phyloP scores from a whole-genome alignment of 306 rosid species.

The Astragalus glycyphyllos region DNA sequence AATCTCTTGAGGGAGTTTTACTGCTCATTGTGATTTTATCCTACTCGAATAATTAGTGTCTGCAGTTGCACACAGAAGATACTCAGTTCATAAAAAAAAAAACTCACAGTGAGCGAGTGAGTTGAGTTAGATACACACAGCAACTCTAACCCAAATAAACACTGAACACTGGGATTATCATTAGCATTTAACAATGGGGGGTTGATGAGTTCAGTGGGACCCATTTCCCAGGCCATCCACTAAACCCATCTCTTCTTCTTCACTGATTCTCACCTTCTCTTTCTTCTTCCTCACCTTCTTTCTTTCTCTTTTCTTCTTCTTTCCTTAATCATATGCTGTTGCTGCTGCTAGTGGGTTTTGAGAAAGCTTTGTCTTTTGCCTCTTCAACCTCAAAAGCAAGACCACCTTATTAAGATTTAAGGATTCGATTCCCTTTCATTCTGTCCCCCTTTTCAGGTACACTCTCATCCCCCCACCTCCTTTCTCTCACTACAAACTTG shows the following conservation, averaged over 20 bases:
- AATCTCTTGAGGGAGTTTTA: too few relatives aligned
- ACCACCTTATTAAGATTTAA: constrained; percentile 55
- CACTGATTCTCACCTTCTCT: constrained; percentile 43
- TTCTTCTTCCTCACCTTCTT: constrained; percentile 21
- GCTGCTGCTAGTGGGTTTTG: constrained; percentile 42
- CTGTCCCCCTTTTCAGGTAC: constrained; percentile 64
- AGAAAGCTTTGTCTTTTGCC: constrained; percentile 54
- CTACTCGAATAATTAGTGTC: too few relatives aligned
- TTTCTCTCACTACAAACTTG: constrained; percentile 51
- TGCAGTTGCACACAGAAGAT: too few relatives aligned
- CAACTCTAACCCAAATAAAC: too few relatives aligned
- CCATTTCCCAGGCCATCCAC: too few relatives aligned
- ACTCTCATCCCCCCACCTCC: constrained; percentile 40
- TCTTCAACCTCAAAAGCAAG: constrained; percentile 52
- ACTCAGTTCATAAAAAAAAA: too few relatives aligned
- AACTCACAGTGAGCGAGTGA: too few relatives aligned
- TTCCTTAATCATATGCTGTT: constrained; percentile 41
- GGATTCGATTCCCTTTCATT: constrained; percentile 63
- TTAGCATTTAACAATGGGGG: too few relatives aligned
- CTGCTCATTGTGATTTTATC: too few relatives aligned
- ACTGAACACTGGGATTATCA: too few relatives aligned
- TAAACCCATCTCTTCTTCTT: background rate
- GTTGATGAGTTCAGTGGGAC: too few relatives aligned
- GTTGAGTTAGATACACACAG: too few relatives aligned
- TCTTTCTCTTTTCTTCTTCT: background rate